These are phyloP conservation scores for Backusella circina DNA, from an alignment of 192 early-diverging fungal species.

Conservation along the genomic window DNA sequence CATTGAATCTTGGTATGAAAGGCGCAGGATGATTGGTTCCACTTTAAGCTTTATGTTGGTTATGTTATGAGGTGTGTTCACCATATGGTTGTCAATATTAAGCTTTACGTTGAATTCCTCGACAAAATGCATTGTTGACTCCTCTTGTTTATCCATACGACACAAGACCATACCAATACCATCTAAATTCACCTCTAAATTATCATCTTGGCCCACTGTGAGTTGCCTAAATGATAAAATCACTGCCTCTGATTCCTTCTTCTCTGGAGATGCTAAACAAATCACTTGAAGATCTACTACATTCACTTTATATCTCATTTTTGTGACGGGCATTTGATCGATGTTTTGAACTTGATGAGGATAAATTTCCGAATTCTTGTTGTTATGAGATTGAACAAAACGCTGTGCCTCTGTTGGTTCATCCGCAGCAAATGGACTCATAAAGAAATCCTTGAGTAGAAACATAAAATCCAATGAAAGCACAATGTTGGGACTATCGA, in stretches of 20 bases:
- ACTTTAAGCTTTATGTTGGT: conserved; percentile 59
- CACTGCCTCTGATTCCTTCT: conserved; percentile 66
- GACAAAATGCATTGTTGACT: conserved; percentile 67
- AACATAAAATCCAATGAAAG: conserved; percentile 76
- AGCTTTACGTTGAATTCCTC: conserved; percentile 70
- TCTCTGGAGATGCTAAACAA: conserved; percentile 61
- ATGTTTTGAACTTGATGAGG: background rate
- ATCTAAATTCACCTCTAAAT: conserved; percentile 57
- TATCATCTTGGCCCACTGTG: conserved; percentile 55
- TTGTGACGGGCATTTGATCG: background rate
- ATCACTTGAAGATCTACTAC: conserved; percentile 74
- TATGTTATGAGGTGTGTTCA: conserved; percentile 47
- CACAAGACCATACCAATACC: conserved; percentile 77
- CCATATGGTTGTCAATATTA: conserved; percentile 48
- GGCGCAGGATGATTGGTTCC: conserved; percentile 62
- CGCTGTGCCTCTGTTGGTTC: conserved; percentile 22
- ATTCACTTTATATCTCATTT: conserved; percentile 48
- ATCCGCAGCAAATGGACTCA: conserved; percentile 42
- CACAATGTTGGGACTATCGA: conserved; percentile 68
- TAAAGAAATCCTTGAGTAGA: conserved; percentile 63
- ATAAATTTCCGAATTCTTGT: background rate
- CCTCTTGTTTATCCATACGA: conserved; percentile 61
- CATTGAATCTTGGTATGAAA: conserved; percentile 69
- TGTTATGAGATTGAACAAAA: conserved; percentile 20
- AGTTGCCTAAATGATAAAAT: conserved; percentile 65